A percentile compares a stretch with the other conserved stretches of the same genome.
Conservation (phyloP, 768 basidiomycete species). For the Leccinum boreale region DNA sequence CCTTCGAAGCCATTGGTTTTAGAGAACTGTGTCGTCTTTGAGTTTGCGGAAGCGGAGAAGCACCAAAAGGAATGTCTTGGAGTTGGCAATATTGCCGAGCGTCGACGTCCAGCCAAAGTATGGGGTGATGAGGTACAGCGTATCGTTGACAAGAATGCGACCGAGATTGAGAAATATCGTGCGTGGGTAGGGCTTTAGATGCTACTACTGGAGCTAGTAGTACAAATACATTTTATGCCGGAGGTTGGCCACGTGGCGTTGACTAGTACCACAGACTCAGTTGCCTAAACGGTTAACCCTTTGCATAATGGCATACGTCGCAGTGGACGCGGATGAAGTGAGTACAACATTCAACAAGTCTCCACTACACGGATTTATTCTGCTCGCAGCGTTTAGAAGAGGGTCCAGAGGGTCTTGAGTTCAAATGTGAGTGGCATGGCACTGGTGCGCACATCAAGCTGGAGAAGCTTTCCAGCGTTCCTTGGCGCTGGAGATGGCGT, state of each 20-base stretch:
- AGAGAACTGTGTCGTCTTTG: slow-evolving; percentile 88
- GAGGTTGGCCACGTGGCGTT: slow-evolving; percentile 5
- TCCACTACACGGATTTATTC: neutral
- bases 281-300: neutral
- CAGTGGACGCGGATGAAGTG: slow-evolving; percentile 71
- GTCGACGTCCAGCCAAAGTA: slow-evolving; percentile 46
- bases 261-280: neutral
- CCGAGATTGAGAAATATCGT: slow-evolving; percentile 55
- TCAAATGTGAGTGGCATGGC: slow-evolving; percentile 51
- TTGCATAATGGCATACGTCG: slow-evolving; percentile 61
- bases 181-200: slow-evolving; percentile 44
- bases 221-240: too few species aligned
- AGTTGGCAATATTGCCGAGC: slow-evolving; percentile 3
- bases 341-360: slow-evolving; percentile 16
- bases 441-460: neutral
- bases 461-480: slow-evolving; percentile 43
- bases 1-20: slow-evolving; percentile 53
- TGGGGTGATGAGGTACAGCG: slow-evolving; percentile 68
- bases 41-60: slow-evolving; percentile 65
- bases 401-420: slow-evolving; percentile 66
- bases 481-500: slow-evolving; percentile 36
- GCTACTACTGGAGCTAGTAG: too few species aligned
- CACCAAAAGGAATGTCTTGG: slow-evolving; percentile 51
- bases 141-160: slow-evolving; percentile 54
- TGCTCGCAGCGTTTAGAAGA: slow-evolving; percentile 52